Evolutionary conservation across 2,329 filamentous ascomycete species (phyloP).

Genomic region (Verticillium nubilum): DNA sequence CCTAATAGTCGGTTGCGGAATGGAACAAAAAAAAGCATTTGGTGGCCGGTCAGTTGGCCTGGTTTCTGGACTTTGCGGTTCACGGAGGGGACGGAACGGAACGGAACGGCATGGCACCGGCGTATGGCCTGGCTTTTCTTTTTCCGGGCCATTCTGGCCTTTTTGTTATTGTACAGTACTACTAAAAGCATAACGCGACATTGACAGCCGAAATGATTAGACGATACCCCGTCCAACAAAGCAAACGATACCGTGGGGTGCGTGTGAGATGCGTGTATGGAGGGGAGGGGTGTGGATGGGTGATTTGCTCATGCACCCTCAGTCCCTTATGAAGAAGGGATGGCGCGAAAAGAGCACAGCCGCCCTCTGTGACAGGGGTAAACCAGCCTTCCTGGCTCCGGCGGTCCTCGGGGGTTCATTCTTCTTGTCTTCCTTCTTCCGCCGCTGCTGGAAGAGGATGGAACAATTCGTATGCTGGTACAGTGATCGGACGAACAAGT

Average conservation of each 20-base stretch:
- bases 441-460: too few relatives aligned
- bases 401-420: neutral
- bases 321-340: neutral
- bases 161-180: conserved; percentile 2
- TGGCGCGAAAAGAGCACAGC: too few relatives aligned
- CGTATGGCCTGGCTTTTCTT: conserved; percentile 4
- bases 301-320: neutral
- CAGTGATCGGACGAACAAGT: neutral
- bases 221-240: neutral
- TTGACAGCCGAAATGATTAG: neutral
- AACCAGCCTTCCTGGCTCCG: neutral
- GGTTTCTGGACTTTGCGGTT: neutral
- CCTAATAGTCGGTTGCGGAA: neutral
- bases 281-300: neutral
- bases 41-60: neutral
- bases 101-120: conserved; percentile 2
- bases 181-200: conserved; percentile 1
- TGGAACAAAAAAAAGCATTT: neutral
- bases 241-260: too few relatives aligned
- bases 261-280: neutral
- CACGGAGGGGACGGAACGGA: neutral
- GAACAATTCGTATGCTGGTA: neutral
- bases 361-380: too few relatives aligned
- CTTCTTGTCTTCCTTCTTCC: neutral
- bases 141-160: neutral